Percentiles rank a stretch among this genome's conserved stretches.
These are phyloP conservation scores for Melaleuca quinquenervia DNA, from an alignment of 345 rosid genomes.

Conservation along the genomic window DNA sequence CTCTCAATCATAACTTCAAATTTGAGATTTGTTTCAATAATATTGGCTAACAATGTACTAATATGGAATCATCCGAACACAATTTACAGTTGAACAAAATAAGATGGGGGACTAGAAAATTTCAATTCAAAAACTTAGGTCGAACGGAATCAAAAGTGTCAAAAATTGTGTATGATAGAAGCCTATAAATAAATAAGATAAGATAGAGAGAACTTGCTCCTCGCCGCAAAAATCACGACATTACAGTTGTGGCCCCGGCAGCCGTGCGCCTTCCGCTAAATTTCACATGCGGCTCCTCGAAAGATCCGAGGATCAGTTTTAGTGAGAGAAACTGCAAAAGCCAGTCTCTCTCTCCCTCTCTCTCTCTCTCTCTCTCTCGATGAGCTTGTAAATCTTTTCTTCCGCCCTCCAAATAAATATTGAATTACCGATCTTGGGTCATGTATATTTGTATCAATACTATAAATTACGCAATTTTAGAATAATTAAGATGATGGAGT, in stretches of 20 bases:
- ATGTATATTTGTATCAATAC: too few relatives aligned
- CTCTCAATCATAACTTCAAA: background rate
- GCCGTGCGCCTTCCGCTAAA: background rate
- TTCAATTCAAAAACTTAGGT: too few relatives aligned
- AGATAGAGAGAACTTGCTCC: background rate
- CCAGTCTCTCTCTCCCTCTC: background rate
- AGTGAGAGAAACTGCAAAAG: background rate
- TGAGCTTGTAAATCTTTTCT: too few relatives aligned
- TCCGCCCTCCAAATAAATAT: too few relatives aligned
- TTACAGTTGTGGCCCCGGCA: background rate
- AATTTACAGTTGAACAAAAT: background rate
- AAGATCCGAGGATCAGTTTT: background rate
- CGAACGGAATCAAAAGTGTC: too few relatives aligned
- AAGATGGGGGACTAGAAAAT: background rate
- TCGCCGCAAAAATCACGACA: background rate
- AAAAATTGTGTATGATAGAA: background rate
- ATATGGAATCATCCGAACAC: background rate
- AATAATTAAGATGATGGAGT: too few relatives aligned
- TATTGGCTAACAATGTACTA: background rate
- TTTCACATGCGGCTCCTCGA: background rate
- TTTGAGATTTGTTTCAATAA: background rate
- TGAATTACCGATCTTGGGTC: too few relatives aligned
- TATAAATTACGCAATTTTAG: too few relatives aligned
- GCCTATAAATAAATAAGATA: background rate
- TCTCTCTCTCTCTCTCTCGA: too few relatives aligned